Conservation (phyloP, 2,329 filamentous ascomycete genomes). For the Penicillium griseofulvum region DNA sequence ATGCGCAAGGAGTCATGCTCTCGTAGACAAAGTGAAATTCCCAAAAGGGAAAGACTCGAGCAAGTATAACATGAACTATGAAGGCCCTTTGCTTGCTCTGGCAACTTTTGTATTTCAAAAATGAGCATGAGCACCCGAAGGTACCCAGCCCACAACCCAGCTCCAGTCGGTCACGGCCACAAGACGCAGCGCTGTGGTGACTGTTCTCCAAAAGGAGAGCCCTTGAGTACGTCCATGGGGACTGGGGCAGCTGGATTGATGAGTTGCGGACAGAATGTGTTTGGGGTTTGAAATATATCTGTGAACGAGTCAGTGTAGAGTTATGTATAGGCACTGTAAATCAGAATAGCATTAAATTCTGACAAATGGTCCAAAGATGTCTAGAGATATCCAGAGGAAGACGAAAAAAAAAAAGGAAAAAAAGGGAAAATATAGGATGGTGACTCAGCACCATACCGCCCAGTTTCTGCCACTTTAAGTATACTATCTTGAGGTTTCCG, state of each 20-base stretch:
- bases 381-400: neutral
- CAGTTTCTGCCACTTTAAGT: neutral
- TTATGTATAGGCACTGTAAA: neutral
- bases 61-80: conserved; percentile 46
- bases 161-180: conserved; percentile 43
- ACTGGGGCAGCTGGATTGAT: conserved; percentile 37
- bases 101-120: conserved; percentile 30
- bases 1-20: conserved; percentile 49
- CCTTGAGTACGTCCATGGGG: conserved; percentile 23
- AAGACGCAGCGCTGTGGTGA: conserved; percentile 41
- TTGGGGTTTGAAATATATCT: neutral
- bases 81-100: conserved; percentile 44
- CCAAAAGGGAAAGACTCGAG: conserved; percentile 22
- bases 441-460: neutral
- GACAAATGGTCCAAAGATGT: neutral
- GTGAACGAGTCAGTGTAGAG: neutral
- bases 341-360: conserved; percentile 5
- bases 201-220: conserved; percentile 36
- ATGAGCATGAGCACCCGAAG: conserved; percentile 10
- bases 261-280: conserved; percentile 27
- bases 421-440: neutral
- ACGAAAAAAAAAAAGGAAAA: neutral
- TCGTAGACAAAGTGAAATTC: conserved; percentile 30
- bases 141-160: conserved; percentile 32
- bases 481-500: too few relatives aligned